Percentiles rank a stretch among this genome's conserved stretches.
Evolutionary conservation across 2,329 filamentous ascomycete species (phyloP).

Genomic region (Coniosporium tulheliwenetii): DNA sequence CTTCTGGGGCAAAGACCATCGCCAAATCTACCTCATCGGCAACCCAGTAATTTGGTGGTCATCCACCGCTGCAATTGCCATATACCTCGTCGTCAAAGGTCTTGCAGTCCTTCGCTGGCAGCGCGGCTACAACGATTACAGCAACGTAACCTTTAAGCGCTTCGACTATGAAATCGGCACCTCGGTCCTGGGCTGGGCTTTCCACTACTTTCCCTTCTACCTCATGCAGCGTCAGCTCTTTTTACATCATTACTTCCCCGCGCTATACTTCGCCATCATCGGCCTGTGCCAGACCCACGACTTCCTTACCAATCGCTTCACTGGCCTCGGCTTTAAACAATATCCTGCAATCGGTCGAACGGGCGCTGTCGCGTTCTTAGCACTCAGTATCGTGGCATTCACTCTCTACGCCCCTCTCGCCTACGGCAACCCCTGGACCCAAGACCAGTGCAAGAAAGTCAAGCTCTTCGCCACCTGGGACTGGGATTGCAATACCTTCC

Average conservation of each 20-base stretch:
- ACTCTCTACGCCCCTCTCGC: conserved; percentile 73
- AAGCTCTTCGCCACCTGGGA: conserved; percentile 89
- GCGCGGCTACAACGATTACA: conserved; percentile 78
- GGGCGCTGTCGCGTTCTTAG: conserved; percentile 59
- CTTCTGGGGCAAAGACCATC: conserved; percentile 92
- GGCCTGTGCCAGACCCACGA: conserved; percentile 81
- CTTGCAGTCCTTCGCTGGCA: conserved; percentile 87
- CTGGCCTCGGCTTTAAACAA: conserved; percentile 49
- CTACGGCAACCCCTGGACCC: conserved; percentile 92
- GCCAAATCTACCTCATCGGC: conserved; percentile 90
- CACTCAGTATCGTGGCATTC: conserved; percentile 60
- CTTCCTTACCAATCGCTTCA: conserved; percentile 61
- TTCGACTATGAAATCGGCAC: conserved; percentile 96
- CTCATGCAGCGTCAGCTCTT: conserved; percentile 97
- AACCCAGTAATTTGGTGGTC: conserved; percentile 94
- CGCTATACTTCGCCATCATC: conserved; percentile 87
- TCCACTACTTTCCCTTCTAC: conserved; percentile 98
- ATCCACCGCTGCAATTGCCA: conserved; percentile 58
- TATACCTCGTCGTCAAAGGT: conserved; percentile 75
- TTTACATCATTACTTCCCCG: conserved; percentile 96
- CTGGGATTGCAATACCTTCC: conserved; percentile 94
- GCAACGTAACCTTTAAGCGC: conserved; percentile 70
- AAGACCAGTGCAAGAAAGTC: conserved; percentile 66
- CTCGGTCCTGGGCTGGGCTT: conserved; percentile 81
- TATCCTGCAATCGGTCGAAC: conserved; percentile 59